A percentile compares a stretch with the other conserved stretches of the same genome.
Conservation (phyloP, 1,284 basidiomycete genomes). For the Mycosarcoma mackinlayi region DNA sequence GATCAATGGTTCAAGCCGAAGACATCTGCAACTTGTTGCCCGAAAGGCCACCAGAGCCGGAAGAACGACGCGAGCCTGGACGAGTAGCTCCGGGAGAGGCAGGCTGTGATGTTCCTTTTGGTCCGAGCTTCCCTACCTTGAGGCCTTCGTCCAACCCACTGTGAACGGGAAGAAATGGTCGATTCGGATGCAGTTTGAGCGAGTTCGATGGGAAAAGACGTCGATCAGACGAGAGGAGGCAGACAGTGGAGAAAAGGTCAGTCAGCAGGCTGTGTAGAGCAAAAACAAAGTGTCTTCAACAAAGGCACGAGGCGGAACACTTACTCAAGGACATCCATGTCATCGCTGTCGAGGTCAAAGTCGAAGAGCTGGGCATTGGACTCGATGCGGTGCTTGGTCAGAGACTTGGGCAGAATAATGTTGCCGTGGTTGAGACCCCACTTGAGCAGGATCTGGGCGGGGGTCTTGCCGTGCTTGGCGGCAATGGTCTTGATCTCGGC, state of each 20-base stretch:
- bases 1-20: conserved; percentile 30
- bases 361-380: conserved; percentile 65
- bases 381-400: conserved; percentile 65
- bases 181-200: conserved; percentile 1
- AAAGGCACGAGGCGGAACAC: too few relatives aligned
- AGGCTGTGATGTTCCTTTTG: conserved; percentile 63
- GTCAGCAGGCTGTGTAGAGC: too few relatives aligned
- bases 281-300: too few relatives aligned
- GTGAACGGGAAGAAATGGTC: background rate
- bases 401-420: conserved; percentile 64
- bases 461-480: conserved; percentile 65
- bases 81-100: conserved; percentile 56
- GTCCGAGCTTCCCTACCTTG: conserved; percentile 66
- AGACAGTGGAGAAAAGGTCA: background rate
- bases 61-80: conserved; percentile 61
- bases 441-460: conserved; percentile 61
- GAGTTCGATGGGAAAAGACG: background rate
- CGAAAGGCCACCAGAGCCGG: conserved; percentile 58
- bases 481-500: conserved; percentile 65
- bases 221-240: too few relatives aligned
- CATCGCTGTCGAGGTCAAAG: conserved; percentile 63
- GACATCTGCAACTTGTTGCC: conserved; percentile 64
- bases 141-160: conserved; percentile 29
- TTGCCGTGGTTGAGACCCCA: conserved; percentile 63
- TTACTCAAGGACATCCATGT: conserved; percentile 57